Evolutionary conservation across 805 yeast genomes (phyloP).

Genomic region (Candida vaughaniae): DNA sequence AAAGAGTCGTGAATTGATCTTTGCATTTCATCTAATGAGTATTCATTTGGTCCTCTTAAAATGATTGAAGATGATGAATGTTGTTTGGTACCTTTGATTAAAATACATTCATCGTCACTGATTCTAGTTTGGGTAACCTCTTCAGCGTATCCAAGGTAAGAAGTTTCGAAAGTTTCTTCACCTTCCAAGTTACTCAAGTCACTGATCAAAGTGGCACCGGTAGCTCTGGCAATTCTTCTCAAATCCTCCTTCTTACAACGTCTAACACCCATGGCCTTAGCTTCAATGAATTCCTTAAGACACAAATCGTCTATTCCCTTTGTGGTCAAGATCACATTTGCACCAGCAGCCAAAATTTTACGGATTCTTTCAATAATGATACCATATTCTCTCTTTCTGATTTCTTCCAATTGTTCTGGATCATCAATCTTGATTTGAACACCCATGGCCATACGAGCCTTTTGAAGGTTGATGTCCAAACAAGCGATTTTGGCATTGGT

Average conservation of each 20-base stretch:
- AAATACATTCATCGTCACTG: conserved; percentile 95
- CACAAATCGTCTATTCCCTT: conserved; percentile 95
- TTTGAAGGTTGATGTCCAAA: conserved; percentile 89
- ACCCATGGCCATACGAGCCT: conserved; percentile 97
- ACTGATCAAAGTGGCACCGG: conserved; percentile 89
- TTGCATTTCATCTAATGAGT: conserved; percentile 96
- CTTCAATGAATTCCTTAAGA: conserved; percentile 86
- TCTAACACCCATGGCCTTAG: conserved; percentile 92
- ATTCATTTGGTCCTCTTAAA: conserved; percentile 94
- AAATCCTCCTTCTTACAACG: conserved; percentile 96
- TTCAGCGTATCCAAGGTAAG: conserved; percentile 85
- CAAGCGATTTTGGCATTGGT: conserved; percentile 79
- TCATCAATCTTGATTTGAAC: conserved; percentile 95
- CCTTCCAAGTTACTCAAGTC: conserved; percentile 94
- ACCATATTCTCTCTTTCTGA: conserved; percentile 84
- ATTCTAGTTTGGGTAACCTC: conserved; percentile 87
- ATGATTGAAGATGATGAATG: conserved; percentile 91
- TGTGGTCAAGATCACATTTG: conserved; percentile 88
- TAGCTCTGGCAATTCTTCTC: conserved; percentile 94
- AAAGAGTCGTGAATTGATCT: conserved; percentile 93
- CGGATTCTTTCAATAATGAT: conserved; percentile 79
- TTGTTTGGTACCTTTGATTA: conserved; percentile 84
- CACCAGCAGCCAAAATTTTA: conserved; percentile 83
- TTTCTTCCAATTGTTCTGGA: conserved; percentile 94
- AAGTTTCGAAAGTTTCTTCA: conserved; percentile 85